Evolutionary conservation across 208 protist genomes (phyloP).

Genomic region (Strigomonas oncopelti): DNA sequence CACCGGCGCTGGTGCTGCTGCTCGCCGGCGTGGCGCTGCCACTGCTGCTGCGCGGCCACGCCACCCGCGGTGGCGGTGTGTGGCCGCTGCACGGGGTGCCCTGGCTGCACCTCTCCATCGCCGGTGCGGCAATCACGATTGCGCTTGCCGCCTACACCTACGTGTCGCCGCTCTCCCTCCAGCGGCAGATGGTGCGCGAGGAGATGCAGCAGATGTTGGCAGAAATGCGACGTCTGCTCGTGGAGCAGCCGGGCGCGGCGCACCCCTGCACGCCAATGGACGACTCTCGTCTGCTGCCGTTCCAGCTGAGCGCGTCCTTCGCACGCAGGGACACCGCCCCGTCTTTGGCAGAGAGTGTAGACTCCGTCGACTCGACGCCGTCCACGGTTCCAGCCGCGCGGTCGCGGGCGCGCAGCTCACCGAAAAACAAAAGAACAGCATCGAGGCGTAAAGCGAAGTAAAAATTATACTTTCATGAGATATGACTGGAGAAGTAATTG

Average conservation of each 20-base stretch:
- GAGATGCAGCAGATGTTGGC: constrained; percentile 32
- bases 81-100: constrained; percentile 11
- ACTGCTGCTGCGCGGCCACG: constrained; percentile 29
- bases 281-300: background rate
- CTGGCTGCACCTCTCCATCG: constrained; percentile 25
- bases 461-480: no score
- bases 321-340: background rate
- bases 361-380: background rate
- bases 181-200: constrained; percentile 34
- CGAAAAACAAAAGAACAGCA: background rate
- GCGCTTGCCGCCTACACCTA: constrained; percentile 22
- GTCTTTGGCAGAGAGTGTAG: background rate
- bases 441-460: background rate
- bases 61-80: constrained; percentile 1
- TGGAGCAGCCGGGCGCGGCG: background rate
- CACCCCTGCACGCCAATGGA: constrained; percentile 2
- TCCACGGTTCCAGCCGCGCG: background rate
- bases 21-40: constrained; percentile 21
- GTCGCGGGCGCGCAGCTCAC: background rate
- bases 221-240: constrained; percentile 3
- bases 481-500: no score
- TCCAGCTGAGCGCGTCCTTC: background rate
- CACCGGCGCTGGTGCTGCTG: constrained; percentile 45
- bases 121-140: constrained; percentile 17
- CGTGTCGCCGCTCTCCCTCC: constrained; percentile 15